These are phyloP conservation scores for Pyrenula aspistea DNA, from an alignment of 495 filamentous ascomycete species.

Conservation along the genomic window DNA sequence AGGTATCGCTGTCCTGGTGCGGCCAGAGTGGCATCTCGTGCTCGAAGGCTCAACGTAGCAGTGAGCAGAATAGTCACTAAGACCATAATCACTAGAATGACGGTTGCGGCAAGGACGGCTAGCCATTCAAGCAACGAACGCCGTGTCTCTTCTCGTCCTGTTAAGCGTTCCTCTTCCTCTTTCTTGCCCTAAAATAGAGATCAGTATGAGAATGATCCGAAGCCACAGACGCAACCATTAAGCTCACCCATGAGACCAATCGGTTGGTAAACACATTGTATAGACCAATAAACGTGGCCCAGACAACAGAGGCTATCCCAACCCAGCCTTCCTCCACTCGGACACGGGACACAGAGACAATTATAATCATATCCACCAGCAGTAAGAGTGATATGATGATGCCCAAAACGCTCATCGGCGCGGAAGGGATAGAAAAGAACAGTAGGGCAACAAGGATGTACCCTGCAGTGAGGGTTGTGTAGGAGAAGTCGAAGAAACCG, in stretches of 20 bases:
- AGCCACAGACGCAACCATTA: background rate
- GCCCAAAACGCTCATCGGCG: slow-evolving; percentile 57
- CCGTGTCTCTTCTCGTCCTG: slow-evolving; percentile 77
- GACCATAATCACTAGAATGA: slow-evolving; percentile 54
- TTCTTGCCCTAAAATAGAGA: slow-evolving; percentile 44
- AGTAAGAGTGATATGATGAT: slow-evolving; percentile 58
- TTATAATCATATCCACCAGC: slow-evolving; percentile 65
- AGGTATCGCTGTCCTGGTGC: slow-evolving; percentile 60
- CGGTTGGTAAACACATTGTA: slow-evolving; percentile 53
- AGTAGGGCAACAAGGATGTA: slow-evolving; percentile 66
- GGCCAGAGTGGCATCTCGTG: slow-evolving; percentile 58
- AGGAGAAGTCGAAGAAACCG: slow-evolving; percentile 81
- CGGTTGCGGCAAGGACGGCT: slow-evolving; percentile 63
- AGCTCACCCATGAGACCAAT: slow-evolving; percentile 55
- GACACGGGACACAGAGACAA: slow-evolving; percentile 56
- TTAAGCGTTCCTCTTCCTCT: slow-evolving; percentile 86
- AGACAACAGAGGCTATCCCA: slow-evolving; percentile 72
- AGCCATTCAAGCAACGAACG: slow-evolving; percentile 74
- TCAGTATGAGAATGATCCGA: background rate
- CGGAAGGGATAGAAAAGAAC: slow-evolving; percentile 78
- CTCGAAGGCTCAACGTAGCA: slow-evolving; percentile 62
- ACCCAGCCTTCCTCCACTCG: slow-evolving; percentile 82
- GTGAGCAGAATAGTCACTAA: slow-evolving; percentile 61
- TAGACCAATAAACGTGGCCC: slow-evolving; percentile 51
- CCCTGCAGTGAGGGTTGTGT: slow-evolving; percentile 56